Conservation (phyloP, 352 stramenopile genomes). For the Globisporangium takayamanum region DNA sequence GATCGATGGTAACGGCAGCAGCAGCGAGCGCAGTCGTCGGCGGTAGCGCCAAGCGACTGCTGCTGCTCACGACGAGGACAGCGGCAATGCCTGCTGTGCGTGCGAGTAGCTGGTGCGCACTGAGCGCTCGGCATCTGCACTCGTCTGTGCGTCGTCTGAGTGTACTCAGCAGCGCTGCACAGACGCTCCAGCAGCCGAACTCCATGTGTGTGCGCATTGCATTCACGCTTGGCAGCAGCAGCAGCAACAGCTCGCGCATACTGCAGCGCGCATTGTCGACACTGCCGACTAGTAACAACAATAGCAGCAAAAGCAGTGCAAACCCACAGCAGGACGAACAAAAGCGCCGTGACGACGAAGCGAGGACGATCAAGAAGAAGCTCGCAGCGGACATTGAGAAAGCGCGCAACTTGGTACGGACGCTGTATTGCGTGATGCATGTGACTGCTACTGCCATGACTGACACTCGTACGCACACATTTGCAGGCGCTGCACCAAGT, state of each 20-base stretch:
- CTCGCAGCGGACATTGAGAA: slow-evolving; percentile 48
- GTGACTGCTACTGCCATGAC: not conserved
- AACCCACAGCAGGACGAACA: slow-evolving; percentile 12
- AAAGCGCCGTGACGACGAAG: slow-evolving; percentile 16
- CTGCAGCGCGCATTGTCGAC: slow-evolving; percentile 6
- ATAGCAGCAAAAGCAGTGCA: not conserved
- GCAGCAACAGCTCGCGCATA: slow-evolving; percentile 8
- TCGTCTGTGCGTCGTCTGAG: slow-evolving; percentile 1
- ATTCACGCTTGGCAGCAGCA: slow-evolving; percentile 1
- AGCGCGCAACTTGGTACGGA: slow-evolving; percentile 33
- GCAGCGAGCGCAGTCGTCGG: slow-evolving; percentile 1
- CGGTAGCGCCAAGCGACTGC: slow-evolving; percentile 3
- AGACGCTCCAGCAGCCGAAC: slow-evolving; percentile 1
- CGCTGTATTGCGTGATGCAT: not conserved
- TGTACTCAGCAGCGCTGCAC: not conserved
- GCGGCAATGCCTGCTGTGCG: not conserved
- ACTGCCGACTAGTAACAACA: slow-evolving; percentile 4
- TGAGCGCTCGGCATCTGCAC: not conserved
- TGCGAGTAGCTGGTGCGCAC: not conserved
- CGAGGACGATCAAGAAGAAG: slow-evolving; percentile 36
- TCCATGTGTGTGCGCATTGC: not conserved
- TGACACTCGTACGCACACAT: not conserved
- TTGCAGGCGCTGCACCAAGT: slow-evolving; percentile 58
- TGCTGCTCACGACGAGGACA: not conserved
- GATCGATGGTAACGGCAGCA: not conserved